Evolutionary conservation across 305 asterid genomes (phyloP).

Genomic region (Withania somnifera): DNA sequence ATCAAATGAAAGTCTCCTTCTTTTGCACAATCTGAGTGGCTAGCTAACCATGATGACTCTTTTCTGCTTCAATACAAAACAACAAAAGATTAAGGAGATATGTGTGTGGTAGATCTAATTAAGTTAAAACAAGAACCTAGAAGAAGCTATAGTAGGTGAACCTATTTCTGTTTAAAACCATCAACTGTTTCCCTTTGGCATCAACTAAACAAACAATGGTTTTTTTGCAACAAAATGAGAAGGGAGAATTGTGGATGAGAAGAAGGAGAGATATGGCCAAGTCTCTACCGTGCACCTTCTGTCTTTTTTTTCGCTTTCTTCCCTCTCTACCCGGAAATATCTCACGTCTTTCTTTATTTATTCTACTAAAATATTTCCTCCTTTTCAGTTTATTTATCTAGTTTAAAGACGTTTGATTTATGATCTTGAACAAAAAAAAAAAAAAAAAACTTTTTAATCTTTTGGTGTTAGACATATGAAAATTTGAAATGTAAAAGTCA

Average conservation of each 20-base stretch:
- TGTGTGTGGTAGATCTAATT: background rate
- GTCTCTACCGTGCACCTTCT: background rate
- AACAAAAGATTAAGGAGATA: background rate
- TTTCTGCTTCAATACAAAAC: background rate
- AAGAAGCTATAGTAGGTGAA: background rate
- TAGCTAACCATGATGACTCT: background rate
- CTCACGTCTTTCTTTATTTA: background rate
- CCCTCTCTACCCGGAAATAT: background rate
- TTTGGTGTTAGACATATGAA: too few species aligned
- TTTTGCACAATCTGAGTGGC: too few species aligned
- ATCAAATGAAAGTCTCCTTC: too few species aligned
- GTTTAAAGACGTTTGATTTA: too few species aligned
- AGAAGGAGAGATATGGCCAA: background rate
- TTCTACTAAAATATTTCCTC: too few species aligned
- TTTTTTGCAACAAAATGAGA: background rate
- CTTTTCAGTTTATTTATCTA: too few species aligned
- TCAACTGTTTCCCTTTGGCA: constrained; percentile 1
- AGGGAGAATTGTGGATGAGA: background rate
- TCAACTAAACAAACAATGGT: constrained; percentile 8
- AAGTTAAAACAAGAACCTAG: background rate
- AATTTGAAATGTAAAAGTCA: too few species aligned
- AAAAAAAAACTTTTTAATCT: too few species aligned
- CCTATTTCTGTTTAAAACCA: background rate
- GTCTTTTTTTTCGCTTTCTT: background rate
- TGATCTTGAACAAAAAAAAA: too few species aligned